A percentile compares a stretch with the other conserved stretches of the same genome.
Evolutionary conservation across 164 flowering plant species (phyloP).

Genomic region (Houttuynia cordata): DNA sequence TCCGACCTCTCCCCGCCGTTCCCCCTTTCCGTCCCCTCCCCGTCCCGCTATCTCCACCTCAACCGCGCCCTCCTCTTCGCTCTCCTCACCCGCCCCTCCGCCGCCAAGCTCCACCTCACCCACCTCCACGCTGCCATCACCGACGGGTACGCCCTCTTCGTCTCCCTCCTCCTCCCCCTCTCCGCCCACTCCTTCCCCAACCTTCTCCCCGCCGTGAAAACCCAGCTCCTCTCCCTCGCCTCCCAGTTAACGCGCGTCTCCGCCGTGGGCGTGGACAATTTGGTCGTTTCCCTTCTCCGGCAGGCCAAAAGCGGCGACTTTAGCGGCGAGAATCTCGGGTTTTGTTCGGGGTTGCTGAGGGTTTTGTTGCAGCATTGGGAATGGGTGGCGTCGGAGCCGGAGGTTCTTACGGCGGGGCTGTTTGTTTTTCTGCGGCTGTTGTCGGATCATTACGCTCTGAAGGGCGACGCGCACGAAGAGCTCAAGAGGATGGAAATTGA

Average conservation of each 20-base stretch:
- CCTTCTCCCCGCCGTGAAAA: conserved; percentile 28
- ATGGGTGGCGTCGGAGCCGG: conserved; percentile 15
- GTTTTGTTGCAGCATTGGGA: conserved; percentile 14
- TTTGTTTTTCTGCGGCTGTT: conserved; percentile 53
- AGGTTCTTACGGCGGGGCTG: conserved; percentile 36
- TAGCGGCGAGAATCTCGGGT: conserved; percentile 65
- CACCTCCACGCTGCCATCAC: conserved; percentile 57
- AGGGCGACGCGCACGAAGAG: conserved; percentile 20
- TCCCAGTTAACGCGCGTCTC: conserved; percentile 41
- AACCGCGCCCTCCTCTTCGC: conserved; percentile 57
- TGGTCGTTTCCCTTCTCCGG: conserved; percentile 56
- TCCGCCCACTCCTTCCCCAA: conserved; percentile 43
- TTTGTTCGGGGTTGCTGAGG: conserved; percentile 43
- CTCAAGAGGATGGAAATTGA: conserved; percentile 50
- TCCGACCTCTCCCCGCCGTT: conserved; percentile 38
- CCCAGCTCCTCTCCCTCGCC: conserved; percentile 48
- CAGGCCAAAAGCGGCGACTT: conserved; percentile 70
- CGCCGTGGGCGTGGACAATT: conserved; percentile 39
- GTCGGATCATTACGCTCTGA: conserved; percentile 49
- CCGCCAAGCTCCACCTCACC: conserved; percentile 40
- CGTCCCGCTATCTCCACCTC: conserved; percentile 38
- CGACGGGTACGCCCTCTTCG: conserved; percentile 60
- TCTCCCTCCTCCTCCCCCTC: conserved; percentile 24
- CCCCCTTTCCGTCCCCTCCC: conserved; percentile 28
- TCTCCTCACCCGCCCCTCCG: conserved; percentile 40